Evolutionary conservation across 441 rosid genomes (phyloP).

Genomic region (Kokia cookei): DNA sequence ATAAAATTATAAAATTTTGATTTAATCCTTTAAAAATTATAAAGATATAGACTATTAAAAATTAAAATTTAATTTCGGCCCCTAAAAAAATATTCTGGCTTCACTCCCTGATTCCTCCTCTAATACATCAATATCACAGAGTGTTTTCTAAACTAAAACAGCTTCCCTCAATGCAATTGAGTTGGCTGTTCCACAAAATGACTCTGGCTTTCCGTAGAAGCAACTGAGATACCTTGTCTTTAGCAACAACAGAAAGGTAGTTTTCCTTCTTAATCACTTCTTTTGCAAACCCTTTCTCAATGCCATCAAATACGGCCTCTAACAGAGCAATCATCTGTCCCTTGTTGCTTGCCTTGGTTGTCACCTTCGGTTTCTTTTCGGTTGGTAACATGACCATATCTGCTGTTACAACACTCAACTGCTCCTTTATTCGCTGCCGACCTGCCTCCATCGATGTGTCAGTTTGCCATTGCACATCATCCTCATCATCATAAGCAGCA

Average conservation of each 20-base stretch:
- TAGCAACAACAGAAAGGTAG: slow-evolving; percentile 28
- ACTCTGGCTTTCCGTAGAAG: slow-evolving; percentile 40
- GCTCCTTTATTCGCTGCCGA: slow-evolving; percentile 53
- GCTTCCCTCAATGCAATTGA: slow-evolving; percentile 39
- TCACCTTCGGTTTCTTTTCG: slow-evolving; percentile 29
- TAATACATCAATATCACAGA: slow-evolving; percentile 47
- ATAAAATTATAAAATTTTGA: too few species aligned
- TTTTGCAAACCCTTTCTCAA: slow-evolving; percentile 46
- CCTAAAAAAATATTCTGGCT: too few species aligned
- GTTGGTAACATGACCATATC: slow-evolving; percentile 58
- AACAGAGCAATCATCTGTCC: slow-evolving; percentile 44
- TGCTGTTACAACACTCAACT: slow-evolving; percentile 51
- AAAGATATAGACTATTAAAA: too few species aligned
- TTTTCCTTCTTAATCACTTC: slow-evolving; percentile 44
- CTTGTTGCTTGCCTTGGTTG: slow-evolving; percentile 11
- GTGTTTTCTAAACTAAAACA: slow-evolving; percentile 46
- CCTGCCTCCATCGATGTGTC: slow-evolving; percentile 64
- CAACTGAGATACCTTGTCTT: slow-evolving; percentile 35
- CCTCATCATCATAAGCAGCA: slow-evolving; percentile 14
- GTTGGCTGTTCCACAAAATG: slow-evolving; percentile 27
- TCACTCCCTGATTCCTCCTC: slow-evolving; percentile 28
- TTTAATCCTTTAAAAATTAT: too few species aligned
- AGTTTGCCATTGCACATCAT: slow-evolving; percentile 67
- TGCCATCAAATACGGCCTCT: slow-evolving; percentile 39
- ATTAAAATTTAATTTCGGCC: too few species aligned